These are phyloP conservation scores for Penicillium chermesinum DNA, from an alignment of 495 filamentous ascomycete genomes.

Conservation along the genomic window DNA sequence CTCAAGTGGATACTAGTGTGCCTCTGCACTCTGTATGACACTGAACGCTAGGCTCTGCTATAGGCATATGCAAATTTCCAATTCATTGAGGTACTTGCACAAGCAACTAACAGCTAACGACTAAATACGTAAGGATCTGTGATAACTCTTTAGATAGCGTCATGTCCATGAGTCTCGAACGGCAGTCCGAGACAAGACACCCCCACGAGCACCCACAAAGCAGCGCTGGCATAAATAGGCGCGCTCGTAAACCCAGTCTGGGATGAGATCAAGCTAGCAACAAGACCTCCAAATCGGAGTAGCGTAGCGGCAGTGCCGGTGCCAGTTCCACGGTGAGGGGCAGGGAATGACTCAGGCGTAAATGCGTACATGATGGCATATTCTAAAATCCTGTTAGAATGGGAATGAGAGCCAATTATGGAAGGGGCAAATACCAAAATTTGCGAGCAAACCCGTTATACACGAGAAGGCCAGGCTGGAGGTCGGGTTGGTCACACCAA, in stretches of 20 bases:
- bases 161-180: slow-evolving; percentile 34
- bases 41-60: too few relatives aligned
- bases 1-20: too few relatives aligned
- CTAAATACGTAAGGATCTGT: neutral
- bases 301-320: slow-evolving; percentile 40
- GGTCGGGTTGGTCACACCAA: slow-evolving; percentile 19
- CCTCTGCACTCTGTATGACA: too few relatives aligned
- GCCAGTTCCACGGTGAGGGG: slow-evolving; percentile 48
- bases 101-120: neutral
- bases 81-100: too few relatives aligned
- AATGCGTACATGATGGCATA: slow-evolving; percentile 54
- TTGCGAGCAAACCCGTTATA: slow-evolving; percentile 24
- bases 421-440: slow-evolving; percentile 22
- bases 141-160: slow-evolving; percentile 13
- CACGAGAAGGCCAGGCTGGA: slow-evolving; percentile 28
- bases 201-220: slow-evolving; percentile 28
- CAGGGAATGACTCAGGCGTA: slow-evolving; percentile 53
- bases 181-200: slow-evolving; percentile 26
- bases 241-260: slow-evolving; percentile 29
- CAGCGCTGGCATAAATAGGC: slow-evolving; percentile 32
- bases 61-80: too few relatives aligned
- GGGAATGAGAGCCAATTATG: neutral
- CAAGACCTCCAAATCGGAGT: slow-evolving; percentile 24
- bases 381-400: slow-evolving; percentile 15
- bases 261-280: slow-evolving; percentile 28